Evolutionary conservation across 345 rosid genomes (phyloP).

Genomic region (Corchorus olitorius): DNA sequence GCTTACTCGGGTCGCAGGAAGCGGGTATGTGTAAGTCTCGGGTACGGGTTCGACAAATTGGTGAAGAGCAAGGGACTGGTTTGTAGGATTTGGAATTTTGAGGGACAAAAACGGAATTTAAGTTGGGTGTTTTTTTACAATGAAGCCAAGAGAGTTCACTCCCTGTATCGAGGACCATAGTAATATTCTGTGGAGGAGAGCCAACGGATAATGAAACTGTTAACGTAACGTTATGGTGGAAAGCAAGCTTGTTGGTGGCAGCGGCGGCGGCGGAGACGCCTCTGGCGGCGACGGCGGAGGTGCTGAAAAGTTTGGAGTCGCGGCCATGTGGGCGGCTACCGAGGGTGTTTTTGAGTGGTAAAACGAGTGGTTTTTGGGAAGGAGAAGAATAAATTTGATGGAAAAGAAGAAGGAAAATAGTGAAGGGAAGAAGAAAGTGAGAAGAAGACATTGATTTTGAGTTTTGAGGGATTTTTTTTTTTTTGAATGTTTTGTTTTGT

Average conservation of each 20-base stretch:
- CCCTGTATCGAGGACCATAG: conserved; percentile 79
- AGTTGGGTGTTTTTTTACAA: conserved; percentile 41
- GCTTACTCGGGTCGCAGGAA: conserved; percentile 43
- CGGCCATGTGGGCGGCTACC: neutral
- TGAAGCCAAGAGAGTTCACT: conserved; percentile 83
- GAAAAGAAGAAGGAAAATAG: conserved; percentile 36
- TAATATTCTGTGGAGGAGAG: conserved; percentile 61
- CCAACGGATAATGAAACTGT: conserved; percentile 68
- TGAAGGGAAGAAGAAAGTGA: conserved; percentile 20
- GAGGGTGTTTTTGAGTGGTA: conserved; percentile 47
- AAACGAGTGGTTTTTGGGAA: conserved; percentile 38
- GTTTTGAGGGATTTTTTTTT: too few relatives aligned
- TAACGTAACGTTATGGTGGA: conserved; percentile 58
- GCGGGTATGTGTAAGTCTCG: conserved; percentile 51
- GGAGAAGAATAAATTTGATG: conserved; percentile 31
- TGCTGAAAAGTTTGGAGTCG: conserved; percentile 5
- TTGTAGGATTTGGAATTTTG: conserved; percentile 48
- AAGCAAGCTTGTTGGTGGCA: conserved; percentile 41
- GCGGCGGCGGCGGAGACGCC: conserved; percentile 23
- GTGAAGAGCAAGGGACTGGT: conserved; percentile 46
- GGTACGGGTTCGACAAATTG: conserved; percentile 51
- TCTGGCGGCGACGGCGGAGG: conserved; percentile 25
- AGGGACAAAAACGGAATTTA: conserved; percentile 43
- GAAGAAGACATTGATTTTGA: conserved; percentile 24
- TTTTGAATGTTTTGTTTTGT: too few relatives aligned